These are phyloP conservation scores for Beta corolliflora DNA, from an alignment of 179 eudicot species.

Conservation along the genomic window DNA sequence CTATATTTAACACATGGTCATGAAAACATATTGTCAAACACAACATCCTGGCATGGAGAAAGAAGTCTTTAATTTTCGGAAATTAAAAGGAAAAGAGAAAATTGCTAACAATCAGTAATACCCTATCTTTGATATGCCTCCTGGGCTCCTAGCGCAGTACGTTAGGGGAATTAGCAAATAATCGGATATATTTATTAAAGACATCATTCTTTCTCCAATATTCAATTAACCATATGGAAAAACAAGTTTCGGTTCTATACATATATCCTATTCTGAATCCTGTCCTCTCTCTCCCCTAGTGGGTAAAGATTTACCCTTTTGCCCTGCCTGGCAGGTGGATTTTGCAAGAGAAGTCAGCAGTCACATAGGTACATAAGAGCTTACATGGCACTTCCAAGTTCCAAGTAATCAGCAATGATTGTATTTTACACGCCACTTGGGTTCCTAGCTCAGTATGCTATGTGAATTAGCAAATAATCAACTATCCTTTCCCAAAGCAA, in stretches of 20 bases:
- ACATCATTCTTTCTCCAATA: background rate
- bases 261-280: background rate
- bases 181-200: background rate
- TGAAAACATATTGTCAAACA: background rate
- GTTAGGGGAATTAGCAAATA: background rate
- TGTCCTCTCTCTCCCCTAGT: background rate
- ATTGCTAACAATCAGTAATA: background rate
- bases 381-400: background rate
- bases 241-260: background rate
- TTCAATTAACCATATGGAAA: background rate
- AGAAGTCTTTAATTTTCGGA: background rate
- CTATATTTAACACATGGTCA: constrained; percentile 18
- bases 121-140: background rate
- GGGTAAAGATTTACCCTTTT: background rate
- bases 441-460: background rate
- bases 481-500: too few species aligned
- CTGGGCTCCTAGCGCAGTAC: too few species aligned
- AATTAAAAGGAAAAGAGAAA: background rate
- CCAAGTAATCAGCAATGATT: background rate
- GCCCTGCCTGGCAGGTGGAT: background rate
- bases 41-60: background rate
- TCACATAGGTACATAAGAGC: background rate
- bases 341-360: background rate
- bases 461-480: background rate
- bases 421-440: background rate